Conservation (phyloP, 257 asterid species). For the Linderniella brevidens region DNA sequence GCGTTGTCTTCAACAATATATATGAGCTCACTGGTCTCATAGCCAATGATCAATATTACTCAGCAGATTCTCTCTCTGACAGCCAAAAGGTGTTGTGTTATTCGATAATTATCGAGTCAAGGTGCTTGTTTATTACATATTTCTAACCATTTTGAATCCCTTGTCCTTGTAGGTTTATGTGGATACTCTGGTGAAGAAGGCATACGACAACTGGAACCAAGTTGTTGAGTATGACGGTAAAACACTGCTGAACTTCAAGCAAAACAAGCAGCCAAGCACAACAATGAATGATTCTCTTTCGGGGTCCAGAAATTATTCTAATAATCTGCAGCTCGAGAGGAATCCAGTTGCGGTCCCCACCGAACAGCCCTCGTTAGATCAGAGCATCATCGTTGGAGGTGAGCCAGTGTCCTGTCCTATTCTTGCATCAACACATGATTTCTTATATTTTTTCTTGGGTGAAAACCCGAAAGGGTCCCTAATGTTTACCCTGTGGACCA, state of each 20-base stretch:
- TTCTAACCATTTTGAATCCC: background rate
- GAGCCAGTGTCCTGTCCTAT: constrained; percentile 8
- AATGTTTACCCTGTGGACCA: no score
- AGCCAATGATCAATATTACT: constrained; percentile 51
- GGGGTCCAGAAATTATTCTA: constrained; percentile 47
- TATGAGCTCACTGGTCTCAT: constrained; percentile 89
- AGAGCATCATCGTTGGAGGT: constrained; percentile 57
- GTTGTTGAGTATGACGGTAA: constrained; percentile 93
- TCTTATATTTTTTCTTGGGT: background rate
- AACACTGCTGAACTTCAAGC: constrained; percentile 56
- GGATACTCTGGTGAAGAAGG: constrained; percentile 78
- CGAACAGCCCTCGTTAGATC: constrained; percentile 36
- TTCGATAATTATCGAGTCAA: background rate
- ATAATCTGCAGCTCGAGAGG: constrained; percentile 39
- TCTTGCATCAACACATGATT: background rate
- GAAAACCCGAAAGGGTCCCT: no score
- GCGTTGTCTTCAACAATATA: constrained; percentile 78
- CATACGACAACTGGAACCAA: constrained; percentile 85
- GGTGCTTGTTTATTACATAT: background rate
- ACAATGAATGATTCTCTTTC: constrained; percentile 31
- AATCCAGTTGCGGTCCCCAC: constrained; percentile 28
- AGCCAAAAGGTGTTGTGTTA: constrained; percentile 58
- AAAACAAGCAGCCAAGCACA: constrained; percentile 30
- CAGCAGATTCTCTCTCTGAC: constrained; percentile 90
- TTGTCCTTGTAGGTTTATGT: constrained; percentile 45